These are phyloP conservation scores for Colletotrichum scovillei DNA, from an alignment of 2,329 filamentous ascomycete genomes.

Conservation along the genomic window DNA sequence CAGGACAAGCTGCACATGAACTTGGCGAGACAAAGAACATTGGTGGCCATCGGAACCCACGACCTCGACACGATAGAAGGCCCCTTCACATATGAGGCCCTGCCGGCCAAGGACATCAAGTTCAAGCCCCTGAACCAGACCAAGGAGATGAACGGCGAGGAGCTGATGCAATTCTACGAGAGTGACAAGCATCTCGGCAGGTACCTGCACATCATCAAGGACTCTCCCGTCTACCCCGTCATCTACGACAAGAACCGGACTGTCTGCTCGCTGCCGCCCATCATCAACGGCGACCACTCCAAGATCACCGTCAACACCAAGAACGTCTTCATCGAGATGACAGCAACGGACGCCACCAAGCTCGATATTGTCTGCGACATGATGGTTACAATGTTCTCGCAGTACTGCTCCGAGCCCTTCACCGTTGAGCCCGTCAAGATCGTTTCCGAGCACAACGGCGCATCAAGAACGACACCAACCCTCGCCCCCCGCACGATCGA, in stretches of 20 bases:
- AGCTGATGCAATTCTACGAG: constrained; percentile 96
- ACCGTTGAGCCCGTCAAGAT: constrained; percentile 95
- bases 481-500: constrained; percentile 80
- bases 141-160: constrained; percentile 85
- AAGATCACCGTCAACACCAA: constrained; percentile 93
- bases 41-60: constrained; percentile 98
- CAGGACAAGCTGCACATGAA: constrained; percentile 99
- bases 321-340: constrained; percentile 97
- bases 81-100: constrained; percentile 96
- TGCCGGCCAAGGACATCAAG: constrained; percentile 89
- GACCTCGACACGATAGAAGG: constrained; percentile 94
- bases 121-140: constrained; percentile 93
- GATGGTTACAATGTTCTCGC: constrained; percentile 96
- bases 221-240: constrained; percentile 93
- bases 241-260: constrained; percentile 90
- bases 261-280: constrained; percentile 94
- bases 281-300: constrained; percentile 97
- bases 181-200: constrained; percentile 91
- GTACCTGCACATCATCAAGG: constrained; percentile 93
- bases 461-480: constrained; percentile 84
- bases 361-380: constrained; percentile 96
- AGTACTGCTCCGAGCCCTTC: constrained; percentile 88
- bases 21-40: constrained; percentile 88
- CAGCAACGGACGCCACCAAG: constrained; percentile 95
- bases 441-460: constrained; percentile 88